Evolutionary conservation across 2,329 filamentous ascomycete species (phyloP).

Genomic region (Truncatella angustata): DNA sequence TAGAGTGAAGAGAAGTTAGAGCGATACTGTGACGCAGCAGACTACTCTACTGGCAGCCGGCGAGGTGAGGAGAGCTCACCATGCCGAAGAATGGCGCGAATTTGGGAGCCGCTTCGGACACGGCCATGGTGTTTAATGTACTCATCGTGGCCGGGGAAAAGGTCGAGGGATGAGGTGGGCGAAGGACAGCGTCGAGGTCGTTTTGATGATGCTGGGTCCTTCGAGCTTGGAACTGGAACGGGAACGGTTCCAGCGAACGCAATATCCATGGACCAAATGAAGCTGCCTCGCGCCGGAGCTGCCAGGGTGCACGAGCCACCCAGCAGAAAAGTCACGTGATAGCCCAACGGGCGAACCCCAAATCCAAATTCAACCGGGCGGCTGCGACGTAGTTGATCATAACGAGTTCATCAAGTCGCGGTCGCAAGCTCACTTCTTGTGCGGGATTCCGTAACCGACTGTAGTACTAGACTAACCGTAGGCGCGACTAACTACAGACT

Average conservation of each 20-base stretch:
- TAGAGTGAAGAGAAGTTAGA: conserved; percentile 30
- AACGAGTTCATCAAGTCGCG: too few relatives aligned
- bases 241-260: background rate
- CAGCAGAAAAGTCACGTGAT: background rate
- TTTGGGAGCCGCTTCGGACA: conserved; percentile 65
- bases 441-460: too few relatives aligned
- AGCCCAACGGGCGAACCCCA: background rate
- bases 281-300: conserved; percentile 2
- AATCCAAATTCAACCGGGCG: background rate
- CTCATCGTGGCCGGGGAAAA: background rate
- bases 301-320: conserved; percentile 1
- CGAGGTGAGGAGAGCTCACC: conserved; percentile 51
- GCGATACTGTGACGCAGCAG: too few relatives aligned
- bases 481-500: too few relatives aligned
- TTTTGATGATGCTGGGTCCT: background rate
- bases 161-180: background rate
- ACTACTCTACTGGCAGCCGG: background rate
- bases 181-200: background rate
- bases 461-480: too few relatives aligned
- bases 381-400: too few relatives aligned
- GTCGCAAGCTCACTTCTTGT: too few relatives aligned
- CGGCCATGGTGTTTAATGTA: conserved; percentile 41
- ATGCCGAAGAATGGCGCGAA: conserved; percentile 88
- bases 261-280: conserved; percentile 8
- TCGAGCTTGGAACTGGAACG: background rate